These are phyloP conservation scores for Boletales sp. DNA, from an alignment of 768 basidiomycete genomes.

Conservation along the genomic window DNA sequence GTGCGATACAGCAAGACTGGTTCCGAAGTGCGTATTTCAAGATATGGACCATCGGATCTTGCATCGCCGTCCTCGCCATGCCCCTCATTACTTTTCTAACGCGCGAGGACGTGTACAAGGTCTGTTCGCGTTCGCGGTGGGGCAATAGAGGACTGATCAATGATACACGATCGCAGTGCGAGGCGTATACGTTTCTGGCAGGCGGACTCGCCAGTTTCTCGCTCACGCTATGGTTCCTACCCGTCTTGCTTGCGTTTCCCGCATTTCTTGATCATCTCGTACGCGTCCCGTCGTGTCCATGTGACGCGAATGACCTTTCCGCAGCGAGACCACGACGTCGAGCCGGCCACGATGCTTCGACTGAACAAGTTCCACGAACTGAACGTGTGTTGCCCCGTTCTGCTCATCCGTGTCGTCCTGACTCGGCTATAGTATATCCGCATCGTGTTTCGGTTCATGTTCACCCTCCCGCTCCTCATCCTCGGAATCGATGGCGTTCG, in stretches of 20 bases:
- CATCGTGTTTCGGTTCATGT: conserved; percentile 68
- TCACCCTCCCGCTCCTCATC: conserved; percentile 60
- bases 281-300: conserved; percentile 17
- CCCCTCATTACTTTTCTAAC: conserved; percentile 67
- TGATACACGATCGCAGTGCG: conserved; percentile 47
- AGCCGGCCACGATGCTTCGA: conserved; percentile 61
- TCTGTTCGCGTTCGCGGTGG: conserved; percentile 23
- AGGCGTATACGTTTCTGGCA: conserved; percentile 65
- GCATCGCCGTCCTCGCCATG: conserved; percentile 58
- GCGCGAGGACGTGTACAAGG: conserved; percentile 55
- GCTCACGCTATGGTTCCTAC: conserved; percentile 71
- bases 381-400: conserved; percentile 50
- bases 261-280: conserved; percentile 61
- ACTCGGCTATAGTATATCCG: conserved; percentile 52
- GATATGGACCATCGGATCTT: conserved; percentile 65
- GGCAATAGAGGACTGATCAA: conserved; percentile 8
- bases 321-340: conserved; percentile 61
- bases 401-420: neutral
- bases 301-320: neutral
- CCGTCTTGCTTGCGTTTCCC: conserved; percentile 71
- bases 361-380: conserved; percentile 79
- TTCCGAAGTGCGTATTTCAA: conserved; percentile 74
- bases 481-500: conserved; percentile 68
- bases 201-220: conserved; percentile 67
- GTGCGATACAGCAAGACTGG: conserved; percentile 66